Evolutionary conservation across 225 moss, liverwort and hornwort genomes (phyloP).

Genomic region (Marchantia polymorpha): DNA sequence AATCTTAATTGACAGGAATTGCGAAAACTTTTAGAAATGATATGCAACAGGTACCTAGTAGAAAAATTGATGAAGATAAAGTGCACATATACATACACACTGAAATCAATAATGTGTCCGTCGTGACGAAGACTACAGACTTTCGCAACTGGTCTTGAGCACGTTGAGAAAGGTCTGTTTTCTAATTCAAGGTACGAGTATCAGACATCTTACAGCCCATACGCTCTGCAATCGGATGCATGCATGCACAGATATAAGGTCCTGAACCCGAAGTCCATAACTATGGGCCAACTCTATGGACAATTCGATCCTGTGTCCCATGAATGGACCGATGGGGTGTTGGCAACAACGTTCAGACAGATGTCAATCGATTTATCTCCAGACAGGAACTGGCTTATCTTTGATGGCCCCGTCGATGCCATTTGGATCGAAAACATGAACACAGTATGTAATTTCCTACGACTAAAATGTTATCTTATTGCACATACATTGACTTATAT

Average conservation of each 20-base stretch:
- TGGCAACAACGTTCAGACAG: slow-evolving; percentile 68
- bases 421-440: slow-evolving; percentile 94
- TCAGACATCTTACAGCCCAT: not conserved
- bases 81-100: too few species aligned
- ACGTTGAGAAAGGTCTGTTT: too few species aligned
- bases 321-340: slow-evolving; percentile 77
- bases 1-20: too few species aligned
- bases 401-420: slow-evolving; percentile 85
- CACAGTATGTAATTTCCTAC: slow-evolving; percentile 39
- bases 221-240: not conserved
- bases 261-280: slow-evolving; percentile 75
- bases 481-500: too few species aligned
- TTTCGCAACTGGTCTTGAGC: too few species aligned
- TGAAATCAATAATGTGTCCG: too few species aligned
- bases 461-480: too few species aligned
- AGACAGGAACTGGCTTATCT: slow-evolving; percentile 67
- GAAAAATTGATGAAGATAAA: too few species aligned
- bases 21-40: too few species aligned
- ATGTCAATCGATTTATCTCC: slow-evolving; percentile 72
- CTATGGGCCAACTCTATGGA: slow-evolving; percentile 81
- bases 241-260: slow-evolving; percentile 53
- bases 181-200: too few species aligned
- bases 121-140: too few species aligned
- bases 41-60: too few species aligned
- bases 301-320: slow-evolving; percentile 78